phyloP scores from a whole-genome alignment of 2,329 filamentous ascomycete species.

The Aspergillus niger region DNA sequence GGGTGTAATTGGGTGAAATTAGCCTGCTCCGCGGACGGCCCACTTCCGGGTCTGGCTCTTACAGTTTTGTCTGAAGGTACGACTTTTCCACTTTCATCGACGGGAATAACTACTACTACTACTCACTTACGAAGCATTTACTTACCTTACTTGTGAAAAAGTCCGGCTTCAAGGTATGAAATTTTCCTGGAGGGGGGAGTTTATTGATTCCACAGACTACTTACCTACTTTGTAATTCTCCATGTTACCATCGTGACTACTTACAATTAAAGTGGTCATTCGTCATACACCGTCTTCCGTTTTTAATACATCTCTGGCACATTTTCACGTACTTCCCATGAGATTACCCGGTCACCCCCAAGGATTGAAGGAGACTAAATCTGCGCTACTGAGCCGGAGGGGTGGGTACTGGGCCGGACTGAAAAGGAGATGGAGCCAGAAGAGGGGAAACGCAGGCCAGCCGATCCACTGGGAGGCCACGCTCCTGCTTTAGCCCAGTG shows the following conservation, averaged over 20 bases:
- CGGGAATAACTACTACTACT: no score
- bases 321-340: background rate
- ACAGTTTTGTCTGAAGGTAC: background rate
- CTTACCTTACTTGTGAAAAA: no score
- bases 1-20: slow-evolving; percentile 4
- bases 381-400: slow-evolving; percentile 22
- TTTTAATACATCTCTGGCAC: background rate
- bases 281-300: background rate
- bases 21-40: slow-evolving; percentile 6
- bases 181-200: no score
- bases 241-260: no score
- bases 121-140: no score
- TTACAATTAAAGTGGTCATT: no score
- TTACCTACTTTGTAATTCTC: no score
- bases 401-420: slow-evolving; percentile 22
- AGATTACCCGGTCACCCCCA: background rate
- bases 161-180: no score
- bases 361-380: slow-evolving; percentile 4
- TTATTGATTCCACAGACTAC: no score
- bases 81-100: background rate
- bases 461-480: slow-evolving; percentile 12
- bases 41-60: slow-evolving; percentile 2
- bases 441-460: slow-evolving; percentile 11
- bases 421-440: slow-evolving; percentile 13
- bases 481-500: slow-evolving; percentile 6